phyloP scores from a whole-genome alignment of 176 grass and related monocot genomes.

The Ampelocalamus luodianensis region DNA sequence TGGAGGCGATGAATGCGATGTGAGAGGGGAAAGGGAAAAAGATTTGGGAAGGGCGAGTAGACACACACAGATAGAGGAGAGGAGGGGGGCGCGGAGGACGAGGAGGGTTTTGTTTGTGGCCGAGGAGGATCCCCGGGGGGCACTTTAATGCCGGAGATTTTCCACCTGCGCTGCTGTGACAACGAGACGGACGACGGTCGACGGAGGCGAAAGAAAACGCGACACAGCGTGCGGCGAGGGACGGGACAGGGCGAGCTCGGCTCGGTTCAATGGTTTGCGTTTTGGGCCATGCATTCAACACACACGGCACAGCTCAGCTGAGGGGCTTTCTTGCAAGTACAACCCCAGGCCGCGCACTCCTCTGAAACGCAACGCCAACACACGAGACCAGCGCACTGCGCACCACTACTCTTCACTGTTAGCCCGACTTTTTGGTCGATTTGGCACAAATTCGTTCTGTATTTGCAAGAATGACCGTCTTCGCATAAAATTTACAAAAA shows the following conservation, averaged over 20 bases:
- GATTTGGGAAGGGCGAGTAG: background rate
- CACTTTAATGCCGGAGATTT: slow-evolving; percentile 52
- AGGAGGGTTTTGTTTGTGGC: slow-evolving; percentile 51
- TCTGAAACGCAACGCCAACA: background rate
- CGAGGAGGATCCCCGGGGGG: slow-evolving; percentile 53
- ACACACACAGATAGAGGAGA: too few species aligned
- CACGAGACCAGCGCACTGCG: too few species aligned
- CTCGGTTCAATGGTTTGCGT: background rate
- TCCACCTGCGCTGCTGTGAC: slow-evolving; percentile 40
- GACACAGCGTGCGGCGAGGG: background rate
- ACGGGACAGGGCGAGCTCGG: background rate
- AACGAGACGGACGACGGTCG: slow-evolving; percentile 24
- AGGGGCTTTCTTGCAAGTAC: background rate
- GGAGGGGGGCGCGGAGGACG: slow-evolving; percentile 24
- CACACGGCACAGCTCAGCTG: background rate
- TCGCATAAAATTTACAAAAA: too few species aligned
- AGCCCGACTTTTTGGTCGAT: too few species aligned
- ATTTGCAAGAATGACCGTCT: too few species aligned
- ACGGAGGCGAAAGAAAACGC: background rate
- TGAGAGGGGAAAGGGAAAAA: slow-evolving; percentile 9
- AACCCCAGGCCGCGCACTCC: background rate
- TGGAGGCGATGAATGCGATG: slow-evolving; percentile 32
- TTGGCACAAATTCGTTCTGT: too few species aligned
- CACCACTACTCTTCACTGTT: too few species aligned
- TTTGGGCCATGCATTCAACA: slow-evolving; percentile 8